Percentiles rank a stretch among this genome's conserved stretches.
These are phyloP conservation scores for Cinnamomum chago DNA, from an alignment of 164 flowering plant genomes.

Conservation along the genomic window DNA sequence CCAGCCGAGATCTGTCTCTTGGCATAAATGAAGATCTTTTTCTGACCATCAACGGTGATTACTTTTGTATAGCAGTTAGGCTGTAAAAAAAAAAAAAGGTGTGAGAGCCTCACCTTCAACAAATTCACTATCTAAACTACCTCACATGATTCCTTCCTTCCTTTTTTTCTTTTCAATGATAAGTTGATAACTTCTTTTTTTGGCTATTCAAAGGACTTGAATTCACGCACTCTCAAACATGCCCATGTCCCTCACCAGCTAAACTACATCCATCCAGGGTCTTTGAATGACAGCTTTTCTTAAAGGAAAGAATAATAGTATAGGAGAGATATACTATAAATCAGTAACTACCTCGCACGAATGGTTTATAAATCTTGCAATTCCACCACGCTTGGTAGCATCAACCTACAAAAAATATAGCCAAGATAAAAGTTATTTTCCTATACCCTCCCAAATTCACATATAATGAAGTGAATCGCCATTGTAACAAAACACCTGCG, in stretches of 20 bases:
- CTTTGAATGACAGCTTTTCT: neutral
- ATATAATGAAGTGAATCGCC: too few species aligned
- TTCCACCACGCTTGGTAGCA: slow-evolving; percentile 99
- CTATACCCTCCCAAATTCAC: too few species aligned
- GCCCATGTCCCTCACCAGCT: too few species aligned
- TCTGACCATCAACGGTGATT: slow-evolving; percentile 88
- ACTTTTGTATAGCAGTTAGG: slow-evolving; percentile 98
- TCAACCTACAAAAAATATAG: slow-evolving; percentile 57
- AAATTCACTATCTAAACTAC: neutral
- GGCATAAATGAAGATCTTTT: slow-evolving; percentile 93
- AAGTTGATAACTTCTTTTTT: neutral
- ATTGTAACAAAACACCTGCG: too few species aligned
- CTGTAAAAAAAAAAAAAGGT: slow-evolving; percentile 32
- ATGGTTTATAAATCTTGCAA: slow-evolving; percentile 97
- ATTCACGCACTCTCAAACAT: too few species aligned
- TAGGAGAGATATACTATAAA: neutral
- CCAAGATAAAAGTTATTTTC: neutral
- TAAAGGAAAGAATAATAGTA: neutral
- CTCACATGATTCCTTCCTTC: neutral
- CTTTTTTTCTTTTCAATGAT: neutral
- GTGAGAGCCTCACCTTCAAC: neutral
- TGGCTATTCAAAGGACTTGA: too few species aligned
- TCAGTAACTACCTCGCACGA: slow-evolving; percentile 77
- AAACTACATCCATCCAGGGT: too few species aligned
- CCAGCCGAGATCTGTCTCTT: slow-evolving; percentile 84